These are phyloP conservation scores for Gossypium gossypioides DNA, from an alignment of 441 rosid genomes.

Conservation along the genomic window DNA sequence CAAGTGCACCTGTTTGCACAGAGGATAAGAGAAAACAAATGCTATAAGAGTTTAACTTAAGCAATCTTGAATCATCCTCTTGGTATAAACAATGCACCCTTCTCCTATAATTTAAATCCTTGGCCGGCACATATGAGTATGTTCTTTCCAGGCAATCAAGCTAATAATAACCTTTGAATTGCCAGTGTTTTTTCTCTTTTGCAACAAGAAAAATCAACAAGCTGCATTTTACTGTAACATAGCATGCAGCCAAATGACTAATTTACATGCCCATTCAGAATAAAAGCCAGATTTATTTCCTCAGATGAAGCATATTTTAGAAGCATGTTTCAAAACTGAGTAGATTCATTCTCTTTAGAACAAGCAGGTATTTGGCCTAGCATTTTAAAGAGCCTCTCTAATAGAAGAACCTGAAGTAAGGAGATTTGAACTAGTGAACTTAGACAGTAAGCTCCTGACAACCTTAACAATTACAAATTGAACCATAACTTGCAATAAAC, in stretches of 20 bases:
- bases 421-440: neutral
- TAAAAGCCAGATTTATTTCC: neutral
- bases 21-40: constrained; percentile 4
- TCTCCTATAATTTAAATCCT: neutral
- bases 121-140: neutral
- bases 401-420: neutral
- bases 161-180: neutral
- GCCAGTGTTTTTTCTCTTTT: neutral
- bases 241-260: neutral
- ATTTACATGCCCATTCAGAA: neutral
- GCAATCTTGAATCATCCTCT: neutral
- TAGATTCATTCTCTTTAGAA: neutral
- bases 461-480: neutral
- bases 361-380: neutral
- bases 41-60: neutral
- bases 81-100: neutral
- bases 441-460: neutral
- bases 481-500: neutral
- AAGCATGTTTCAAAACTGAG: neutral
- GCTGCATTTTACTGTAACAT: neutral
- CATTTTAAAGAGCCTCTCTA: neutral
- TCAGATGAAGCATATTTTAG: neutral
- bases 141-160: neutral
- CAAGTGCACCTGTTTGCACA: constrained; percentile 62
- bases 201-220: neutral